Percentiles rank a stretch among this genome's conserved stretches.
phyloP scores from a whole-genome alignment of 768 basidiomycete species.

The Suillus luteus region DNA sequence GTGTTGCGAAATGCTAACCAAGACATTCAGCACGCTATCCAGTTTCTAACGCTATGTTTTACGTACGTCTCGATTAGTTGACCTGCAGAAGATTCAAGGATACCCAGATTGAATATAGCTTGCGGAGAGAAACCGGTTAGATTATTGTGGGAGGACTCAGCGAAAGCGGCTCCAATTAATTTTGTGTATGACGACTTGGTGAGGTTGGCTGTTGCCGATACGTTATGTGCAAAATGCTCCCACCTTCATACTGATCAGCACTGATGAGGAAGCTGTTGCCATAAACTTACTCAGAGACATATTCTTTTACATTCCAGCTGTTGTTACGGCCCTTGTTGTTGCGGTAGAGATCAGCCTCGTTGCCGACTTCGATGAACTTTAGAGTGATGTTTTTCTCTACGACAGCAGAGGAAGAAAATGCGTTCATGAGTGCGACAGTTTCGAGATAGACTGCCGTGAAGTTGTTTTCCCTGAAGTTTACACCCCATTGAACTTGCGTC shows the following conservation, averaged over 20 bases:
- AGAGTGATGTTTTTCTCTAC: slow-evolving; percentile 44
- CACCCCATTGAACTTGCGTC: slow-evolving; percentile 65
- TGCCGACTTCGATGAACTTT: slow-evolving; percentile 63
- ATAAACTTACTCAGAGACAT: slow-evolving; percentile 50
- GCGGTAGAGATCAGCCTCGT: slow-evolving; percentile 59
- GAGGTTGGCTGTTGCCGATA: slow-evolving; percentile 44
- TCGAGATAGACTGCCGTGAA: slow-evolving; percentile 50
- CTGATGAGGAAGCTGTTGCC: neutral
- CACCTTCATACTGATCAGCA: slow-evolving; percentile 41
- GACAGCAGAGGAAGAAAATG: slow-evolving; percentile 47
- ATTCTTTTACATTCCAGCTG: slow-evolving; percentile 44
- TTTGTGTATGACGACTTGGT: slow-evolving; percentile 40
- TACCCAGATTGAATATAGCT: slow-evolving; percentile 52
- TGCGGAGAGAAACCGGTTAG: slow-evolving; percentile 58
- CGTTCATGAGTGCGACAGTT: slow-evolving; percentile 48
- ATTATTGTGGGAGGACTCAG: slow-evolving; percentile 46
- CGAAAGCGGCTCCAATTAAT: slow-evolving; percentile 53
- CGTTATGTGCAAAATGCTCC: slow-evolving; percentile 51
- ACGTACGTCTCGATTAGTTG: slow-evolving; percentile 55
- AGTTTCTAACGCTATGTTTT: slow-evolving; percentile 38
- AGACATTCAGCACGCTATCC: slow-evolving; percentile 8
- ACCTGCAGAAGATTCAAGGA: slow-evolving; percentile 51
- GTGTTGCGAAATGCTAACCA: slow-evolving; percentile 42
- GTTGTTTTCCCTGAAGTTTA: slow-evolving; percentile 61
- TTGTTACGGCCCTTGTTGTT: slow-evolving; percentile 45